phyloP scores from a whole-genome alignment of 176 grass and related monocot species.

The Oryza punctata region DNA sequence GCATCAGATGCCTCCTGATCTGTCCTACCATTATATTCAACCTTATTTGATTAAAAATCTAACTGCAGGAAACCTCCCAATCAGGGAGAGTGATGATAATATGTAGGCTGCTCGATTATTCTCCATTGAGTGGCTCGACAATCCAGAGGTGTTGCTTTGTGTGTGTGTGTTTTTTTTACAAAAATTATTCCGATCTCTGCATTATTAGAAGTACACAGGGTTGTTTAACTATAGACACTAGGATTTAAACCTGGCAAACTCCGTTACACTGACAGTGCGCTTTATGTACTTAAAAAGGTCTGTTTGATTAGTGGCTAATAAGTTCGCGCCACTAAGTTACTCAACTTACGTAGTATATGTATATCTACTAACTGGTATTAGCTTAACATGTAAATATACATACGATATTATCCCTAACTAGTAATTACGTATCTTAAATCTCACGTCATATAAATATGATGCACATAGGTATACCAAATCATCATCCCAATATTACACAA shows the following conservation, averaged over 20 bases:
- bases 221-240: no score
- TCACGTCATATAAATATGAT: no score
- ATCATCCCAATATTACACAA: no score
- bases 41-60: constrained; percentile 7
- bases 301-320: neutral
- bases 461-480: no score
- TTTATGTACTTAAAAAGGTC: neutral
- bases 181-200: neutral
- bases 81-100: neutral
- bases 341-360: no score
- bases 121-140: neutral
- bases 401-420: no score
- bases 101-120: neutral
- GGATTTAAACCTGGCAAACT: no score
- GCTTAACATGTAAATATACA: no score
- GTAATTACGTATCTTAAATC: no score
- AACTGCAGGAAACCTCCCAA: neutral
- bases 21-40: neutral
- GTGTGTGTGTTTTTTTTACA: neutral
- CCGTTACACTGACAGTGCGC: neutral
- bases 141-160: neutral
- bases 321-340: neutral
- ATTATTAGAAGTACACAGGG: neutral
- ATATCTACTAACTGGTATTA: no score
- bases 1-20: constrained; percentile 42